phyloP scores from a whole-genome alignment of 2,329 filamentous ascomycete genomes.

The Xylariaceae sp. region DNA sequence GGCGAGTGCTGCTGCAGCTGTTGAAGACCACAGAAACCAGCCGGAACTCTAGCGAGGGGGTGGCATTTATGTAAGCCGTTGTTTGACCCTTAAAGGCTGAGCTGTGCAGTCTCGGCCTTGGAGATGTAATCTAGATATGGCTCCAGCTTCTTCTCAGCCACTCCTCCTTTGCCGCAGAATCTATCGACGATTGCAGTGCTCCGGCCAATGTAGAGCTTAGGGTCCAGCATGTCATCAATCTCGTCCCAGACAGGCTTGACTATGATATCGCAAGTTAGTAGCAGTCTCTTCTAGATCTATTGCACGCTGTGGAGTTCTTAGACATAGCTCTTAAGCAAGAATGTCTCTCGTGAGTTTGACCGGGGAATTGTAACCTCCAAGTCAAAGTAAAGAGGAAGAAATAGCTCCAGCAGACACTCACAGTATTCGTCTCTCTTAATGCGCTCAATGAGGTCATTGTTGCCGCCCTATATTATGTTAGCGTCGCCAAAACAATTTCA shows the following conservation, averaged over 20 bases:
- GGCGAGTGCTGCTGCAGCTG: too few species aligned
- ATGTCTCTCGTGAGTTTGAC: too few species aligned
- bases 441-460: slow-evolving; percentile 80
- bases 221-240: slow-evolving; percentile 67
- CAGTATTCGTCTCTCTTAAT: slow-evolving; percentile 74
- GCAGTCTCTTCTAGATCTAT: too few species aligned
- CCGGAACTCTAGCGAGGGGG: too few species aligned
- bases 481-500: too few species aligned
- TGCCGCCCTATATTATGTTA: slow-evolving; percentile 44
- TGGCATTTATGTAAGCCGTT: not conserved
- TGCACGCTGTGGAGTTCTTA: too few species aligned
- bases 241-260: slow-evolving; percentile 70
- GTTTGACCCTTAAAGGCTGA: slow-evolving; percentile 39
- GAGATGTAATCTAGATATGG: slow-evolving; percentile 43
- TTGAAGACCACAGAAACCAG: too few species aligned
- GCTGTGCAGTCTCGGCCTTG: slow-evolving; percentile 39
- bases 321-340: too few species aligned
- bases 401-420: too few species aligned
- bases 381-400: too few species aligned
- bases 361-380: too few species aligned
- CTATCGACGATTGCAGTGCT: slow-evolving; percentile 49
- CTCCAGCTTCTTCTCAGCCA: slow-evolving; percentile 42
- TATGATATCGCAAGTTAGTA: too few species aligned
- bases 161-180: slow-evolving; percentile 45
- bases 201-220: slow-evolving; percentile 56